Conservation (phyloP, 345 rosid species). For the Salix udensis region DNA sequence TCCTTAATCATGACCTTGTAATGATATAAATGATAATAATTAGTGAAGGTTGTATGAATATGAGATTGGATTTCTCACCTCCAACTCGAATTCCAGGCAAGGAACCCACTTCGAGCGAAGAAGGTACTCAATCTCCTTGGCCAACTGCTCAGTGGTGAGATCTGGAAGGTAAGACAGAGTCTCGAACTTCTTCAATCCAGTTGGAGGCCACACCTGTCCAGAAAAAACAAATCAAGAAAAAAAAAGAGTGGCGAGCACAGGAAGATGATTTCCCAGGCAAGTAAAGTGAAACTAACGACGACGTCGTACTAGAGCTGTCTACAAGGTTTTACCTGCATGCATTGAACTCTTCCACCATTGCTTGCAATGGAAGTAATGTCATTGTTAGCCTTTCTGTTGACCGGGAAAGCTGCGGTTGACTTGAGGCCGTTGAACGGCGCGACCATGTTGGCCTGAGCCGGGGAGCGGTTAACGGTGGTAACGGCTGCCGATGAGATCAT, state of each 20-base stretch:
- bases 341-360: constrained; percentile 46
- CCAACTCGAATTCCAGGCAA: constrained; percentile 55
- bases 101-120: constrained; percentile 52
- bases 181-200: constrained; percentile 28
- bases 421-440: constrained; percentile 52
- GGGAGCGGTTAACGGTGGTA: constrained; percentile 39
- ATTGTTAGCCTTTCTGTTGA: constrained; percentile 30
- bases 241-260: background rate
- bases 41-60: background rate
- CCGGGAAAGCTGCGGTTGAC: constrained; percentile 40
- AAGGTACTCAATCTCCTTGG: constrained; percentile 50
- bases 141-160: constrained; percentile 20
- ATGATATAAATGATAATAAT: background rate
- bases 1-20: background rate
- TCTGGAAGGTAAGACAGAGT: constrained; percentile 45
- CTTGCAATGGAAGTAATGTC: constrained; percentile 46
- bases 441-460: constrained; percentile 34
- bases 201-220: constrained; percentile 26
- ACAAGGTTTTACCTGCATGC: constrained; percentile 39
- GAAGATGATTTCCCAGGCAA: too few relatives aligned
- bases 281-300: background rate
- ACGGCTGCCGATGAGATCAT: constrained; percentile 49
- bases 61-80: constrained; percentile 20
- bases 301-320: background rate
- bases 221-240: background rate